Evolutionary conservation across 495 filamentous ascomycete species (phyloP), one percentile per base, ranked within the genome.

Genomic region (Penicillium dipodomyicola): DNA sequence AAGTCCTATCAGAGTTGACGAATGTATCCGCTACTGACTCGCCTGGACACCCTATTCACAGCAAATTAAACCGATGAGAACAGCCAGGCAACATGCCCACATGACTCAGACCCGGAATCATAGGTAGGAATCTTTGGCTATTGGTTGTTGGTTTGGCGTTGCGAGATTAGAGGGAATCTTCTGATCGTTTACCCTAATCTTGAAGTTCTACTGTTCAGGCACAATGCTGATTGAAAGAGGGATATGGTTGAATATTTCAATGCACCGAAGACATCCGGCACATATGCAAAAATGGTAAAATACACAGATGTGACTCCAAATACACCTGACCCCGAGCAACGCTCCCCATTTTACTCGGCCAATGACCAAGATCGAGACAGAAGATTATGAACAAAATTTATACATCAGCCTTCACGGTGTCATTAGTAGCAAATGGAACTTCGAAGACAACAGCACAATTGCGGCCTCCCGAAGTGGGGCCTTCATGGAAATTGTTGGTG

Each of bases 401-500:
- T 65, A 65, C 60, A 65, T 64, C 63, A 48, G 57, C 55, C 72
- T 65, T 58, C 22, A 45, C 54, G 42, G 50, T 43, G 44, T 51
- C 57, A 51, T 52, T 43, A 40, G 71, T 62, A 52, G 58, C 47
- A 65, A 77, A 82, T 0, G 87, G 83, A 23, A 96, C 84, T 69
- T 93, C 88, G 61, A 95, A 92, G 2, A 96, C 78, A 11, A 90
- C 79, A 11, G 86, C 87, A 3, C 89, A 88, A 67, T 92, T 96
- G 61, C 84, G 86, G 3, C 84, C 92, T 48, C 84, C 68, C 2
- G 80, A 58, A 62, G 81, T 82, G 52, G 66, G 14, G 15, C 73
- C 72, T 22, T 75, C 61, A 50, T 68, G 47, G 43, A 70, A 75
- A 56, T 73, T 79, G 47, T 74, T 77, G 39, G 65, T 60, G 42